Evolutionary conservation across 192 early-diverging fungal species (phyloP).

Genomic region (Diversispora eburnea): DNA sequence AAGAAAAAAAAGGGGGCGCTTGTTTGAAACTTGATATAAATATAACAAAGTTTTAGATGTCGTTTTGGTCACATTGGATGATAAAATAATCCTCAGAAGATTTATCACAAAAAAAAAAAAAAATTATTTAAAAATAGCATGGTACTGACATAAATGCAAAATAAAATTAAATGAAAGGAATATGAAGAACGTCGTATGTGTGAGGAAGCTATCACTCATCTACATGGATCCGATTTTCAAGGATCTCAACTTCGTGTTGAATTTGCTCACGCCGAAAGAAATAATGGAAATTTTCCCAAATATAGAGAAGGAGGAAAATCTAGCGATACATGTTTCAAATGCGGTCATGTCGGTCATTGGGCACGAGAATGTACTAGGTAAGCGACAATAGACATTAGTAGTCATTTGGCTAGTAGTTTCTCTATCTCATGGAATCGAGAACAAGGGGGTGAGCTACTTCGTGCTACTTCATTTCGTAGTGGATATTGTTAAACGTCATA

Average conservation of each 20-base stretch:
- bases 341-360: conserved; percentile 29
- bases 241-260: conserved; percentile 31
- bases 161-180: conserved; percentile 30
- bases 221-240: conserved; percentile 30
- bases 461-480: not conserved
- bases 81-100: no score
- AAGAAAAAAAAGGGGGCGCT: no score
- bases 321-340: conserved; percentile 31
- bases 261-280: conserved; percentile 27
- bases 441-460: not conserved
- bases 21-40: not conserved
- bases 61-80: no score
- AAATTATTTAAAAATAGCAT: not conserved
- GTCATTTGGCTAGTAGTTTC: conserved; percentile 2
- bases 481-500: no score
- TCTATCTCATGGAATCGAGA: not conserved
- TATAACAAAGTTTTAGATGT: no score
- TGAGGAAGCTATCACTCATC: conserved; percentile 30
- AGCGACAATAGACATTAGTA: not conserved
- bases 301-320: conserved; percentile 14
- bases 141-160: conserved; percentile 24
- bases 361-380: conserved; percentile 34
- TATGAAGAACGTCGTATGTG: conserved; percentile 32
- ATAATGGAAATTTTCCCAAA: conserved; percentile 1
- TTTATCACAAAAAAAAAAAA: no score